Evolutionary conservation across 78 protist species (phyloP), one percentile per base, ranked within the genome.

Genomic region (Isochrysis galbana): DNA sequence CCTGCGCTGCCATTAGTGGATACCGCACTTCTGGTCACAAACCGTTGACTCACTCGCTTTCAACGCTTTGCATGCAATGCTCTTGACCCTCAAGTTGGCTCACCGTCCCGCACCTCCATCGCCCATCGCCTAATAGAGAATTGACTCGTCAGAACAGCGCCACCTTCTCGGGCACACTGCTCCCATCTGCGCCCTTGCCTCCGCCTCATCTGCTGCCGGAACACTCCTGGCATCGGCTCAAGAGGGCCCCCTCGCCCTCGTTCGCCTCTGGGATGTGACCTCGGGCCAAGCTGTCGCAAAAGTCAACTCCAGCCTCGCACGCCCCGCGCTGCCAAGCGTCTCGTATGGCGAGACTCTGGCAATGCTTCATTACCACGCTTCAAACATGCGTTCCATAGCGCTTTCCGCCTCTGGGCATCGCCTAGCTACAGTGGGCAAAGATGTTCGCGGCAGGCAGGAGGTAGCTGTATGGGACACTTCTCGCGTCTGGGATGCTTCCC

Each of bases 181-280:
- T 5, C 42, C 11, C 46, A 29, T 84, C 21, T 84, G 90, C 90
- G 47, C 72, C 36, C 19, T 84, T n/a, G 2, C 45, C 17, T 26
- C 41, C 34, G 74, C 74, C 36, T 7, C 10, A 11, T 4, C 51
- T 41, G 25, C 41, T 25, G 45, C 14, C 10, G 0, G 32, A 17
- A 14, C 39, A 3, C 90, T 48, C 45, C 21, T 48, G 36, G 90
- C 90, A 1, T n/a, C 72, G 34, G 90, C 46, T 32, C 72, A 84
- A 70, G 61, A 32, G 45, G 90, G 90, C 41, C 5, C 26, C 5
- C 1, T 21, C 23, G 34, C 90, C 17, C 0, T 48, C 70, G 45
- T 84, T 2, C 90, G 90, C 26, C 41, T 84, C 10, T 84, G 90
- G 90, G 23, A 46, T n/a, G n/a, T n/a, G n/a, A n/a, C n/a, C n/a